Evolutionary conservation across 2,329 filamentous ascomycete genomes (phyloP).

Genomic region (Anthostomella pinea): DNA sequence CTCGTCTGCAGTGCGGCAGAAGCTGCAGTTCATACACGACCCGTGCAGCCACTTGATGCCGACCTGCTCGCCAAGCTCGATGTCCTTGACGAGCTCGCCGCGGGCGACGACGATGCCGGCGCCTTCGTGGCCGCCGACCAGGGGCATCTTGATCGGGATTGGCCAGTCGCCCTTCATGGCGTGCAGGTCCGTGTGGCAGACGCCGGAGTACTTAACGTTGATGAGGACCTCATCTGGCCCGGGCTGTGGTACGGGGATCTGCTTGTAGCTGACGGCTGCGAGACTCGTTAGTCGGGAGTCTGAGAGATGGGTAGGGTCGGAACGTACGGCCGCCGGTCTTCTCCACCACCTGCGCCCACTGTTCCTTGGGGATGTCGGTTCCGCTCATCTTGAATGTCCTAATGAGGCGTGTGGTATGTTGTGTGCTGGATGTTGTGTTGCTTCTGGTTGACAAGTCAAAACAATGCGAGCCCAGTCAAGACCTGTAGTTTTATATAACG

Average conservation of each 20-base stretch:
- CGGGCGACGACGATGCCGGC: constrained; percentile 80
- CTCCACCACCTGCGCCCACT: constrained; percentile 91
- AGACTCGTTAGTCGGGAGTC: constrained; percentile 7
- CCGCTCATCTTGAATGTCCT: constrained; percentile 36
- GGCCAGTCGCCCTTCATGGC: constrained; percentile 91
- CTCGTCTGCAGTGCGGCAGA: constrained; percentile 78
- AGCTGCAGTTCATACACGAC: constrained; percentile 77
- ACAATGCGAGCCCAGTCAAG: no score
- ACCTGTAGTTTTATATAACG: no score
- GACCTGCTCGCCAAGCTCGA: constrained; percentile 79
- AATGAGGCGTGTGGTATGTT: not conserved
- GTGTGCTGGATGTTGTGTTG: not conserved
- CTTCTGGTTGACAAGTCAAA: no score
- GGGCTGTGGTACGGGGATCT: constrained; percentile 77
- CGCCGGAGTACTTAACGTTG: constrained; percentile 86
- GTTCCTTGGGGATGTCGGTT: constrained; percentile 67
- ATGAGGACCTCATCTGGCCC: constrained; percentile 88
- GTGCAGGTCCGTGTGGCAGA: constrained; percentile 82
- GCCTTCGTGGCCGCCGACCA: constrained; percentile 79
- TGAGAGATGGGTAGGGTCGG: not conserved
- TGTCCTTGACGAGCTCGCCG: constrained; percentile 72
- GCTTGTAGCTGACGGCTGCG: constrained; percentile 66
- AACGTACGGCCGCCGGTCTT: constrained; percentile 68
- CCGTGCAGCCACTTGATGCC: constrained; percentile 95
- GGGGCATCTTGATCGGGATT: constrained; percentile 73